Evolutionary conservation across 108 stramenopile species (phyloP), one percentile per base, ranked within the genome.

Genomic region (Phaeodactylum tricornutum): DNA sequence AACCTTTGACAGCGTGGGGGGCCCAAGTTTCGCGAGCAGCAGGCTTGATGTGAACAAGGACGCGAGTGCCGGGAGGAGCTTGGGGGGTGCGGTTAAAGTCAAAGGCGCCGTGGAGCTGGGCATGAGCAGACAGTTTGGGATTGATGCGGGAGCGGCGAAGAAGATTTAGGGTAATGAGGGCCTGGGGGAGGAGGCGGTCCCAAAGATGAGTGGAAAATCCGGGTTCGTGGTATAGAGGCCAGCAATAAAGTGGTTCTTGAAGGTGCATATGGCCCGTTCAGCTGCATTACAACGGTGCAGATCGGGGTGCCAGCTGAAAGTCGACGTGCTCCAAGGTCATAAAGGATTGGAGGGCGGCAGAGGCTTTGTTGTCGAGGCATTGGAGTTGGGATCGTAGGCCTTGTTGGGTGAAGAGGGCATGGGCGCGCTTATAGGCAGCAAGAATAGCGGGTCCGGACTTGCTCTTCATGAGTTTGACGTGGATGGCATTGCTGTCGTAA

Each of bases 191-290:
- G 0, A 70, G 30, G n/a, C 30, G 9, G 22, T 61, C 59, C 69
- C 69, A 71, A 0, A 59, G 12, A 0, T 45, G 43, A 61, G 21
- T 0, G 64, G 69, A 47, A 69, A 69, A 0, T 49, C 25, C 2
- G 27, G 7, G 38, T 67, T 61, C 12, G 61, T 43, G 14, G 59
- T 57, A 22, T 14, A 55, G 22, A 38, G 27, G 28, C 23, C 35
- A 54, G 20, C 36, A 31, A 34, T 52, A 43, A 71, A 72, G 44
- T 71, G 70, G 8, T 59, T 53, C 30, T 69, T 62, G 52, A 67
- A 76, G 28, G 70, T 75, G 9, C 43, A 36, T 8, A 75, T 75
- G 24, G 71, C 71, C 1, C 64, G 58, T 48, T 78, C 69, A 2
- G 77, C 77, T n/a, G 53, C 45, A 57, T 78, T 77, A 23, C 48